Conservation (phyloP, 2,329 filamentous ascomycete species). For the Dactylellina sp. region DNA sequence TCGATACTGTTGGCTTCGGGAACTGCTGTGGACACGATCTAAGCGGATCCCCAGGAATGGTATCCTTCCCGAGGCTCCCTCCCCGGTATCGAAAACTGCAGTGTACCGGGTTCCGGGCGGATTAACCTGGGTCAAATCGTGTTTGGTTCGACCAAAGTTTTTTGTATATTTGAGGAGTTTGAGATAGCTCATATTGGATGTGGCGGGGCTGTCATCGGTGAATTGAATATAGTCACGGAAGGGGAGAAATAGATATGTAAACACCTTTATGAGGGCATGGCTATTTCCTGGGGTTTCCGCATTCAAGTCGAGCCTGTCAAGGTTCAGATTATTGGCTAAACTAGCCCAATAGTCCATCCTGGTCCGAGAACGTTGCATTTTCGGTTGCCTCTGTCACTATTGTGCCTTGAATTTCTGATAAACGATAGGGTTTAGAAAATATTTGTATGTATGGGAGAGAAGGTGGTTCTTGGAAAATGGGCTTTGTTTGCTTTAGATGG, state of each 20-base stretch:
- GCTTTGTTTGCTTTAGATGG: neutral
- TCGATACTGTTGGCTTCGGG: slow-evolving; percentile 13
- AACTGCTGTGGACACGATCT: slow-evolving; percentile 8
- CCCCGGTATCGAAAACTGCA: slow-evolving; percentile 32
- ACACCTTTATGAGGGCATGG: slow-evolving; percentile 15
- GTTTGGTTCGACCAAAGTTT: slow-evolving; percentile 15
- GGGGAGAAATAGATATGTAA: slow-evolving; percentile 38
- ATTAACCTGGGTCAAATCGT: slow-evolving; percentile 14
- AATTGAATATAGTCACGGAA: slow-evolving; percentile 11
- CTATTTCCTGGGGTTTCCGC: neutral
- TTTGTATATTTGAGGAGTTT: slow-evolving; percentile 21
- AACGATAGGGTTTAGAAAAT: neutral
- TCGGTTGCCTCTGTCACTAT: neutral
- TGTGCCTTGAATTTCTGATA: neutral
- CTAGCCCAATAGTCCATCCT: slow-evolving; percentile 6
- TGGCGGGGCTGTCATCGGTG: neutral
- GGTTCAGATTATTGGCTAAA: neutral
- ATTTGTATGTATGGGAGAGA: neutral
- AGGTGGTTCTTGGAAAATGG: neutral
- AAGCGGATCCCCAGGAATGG: slow-evolving; percentile 41
- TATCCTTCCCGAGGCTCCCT: neutral
- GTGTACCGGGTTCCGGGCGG: slow-evolving; percentile 12
- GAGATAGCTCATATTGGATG: slow-evolving; percentile 23
- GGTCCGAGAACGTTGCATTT: slow-evolving; percentile 11
- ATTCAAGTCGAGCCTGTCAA: neutral